Percentiles rank a stretch among this genome's conserved stretches.
Conservation (phyloP, 164 flowering plant genomes). For the Warburgia ugandensis region DNA sequence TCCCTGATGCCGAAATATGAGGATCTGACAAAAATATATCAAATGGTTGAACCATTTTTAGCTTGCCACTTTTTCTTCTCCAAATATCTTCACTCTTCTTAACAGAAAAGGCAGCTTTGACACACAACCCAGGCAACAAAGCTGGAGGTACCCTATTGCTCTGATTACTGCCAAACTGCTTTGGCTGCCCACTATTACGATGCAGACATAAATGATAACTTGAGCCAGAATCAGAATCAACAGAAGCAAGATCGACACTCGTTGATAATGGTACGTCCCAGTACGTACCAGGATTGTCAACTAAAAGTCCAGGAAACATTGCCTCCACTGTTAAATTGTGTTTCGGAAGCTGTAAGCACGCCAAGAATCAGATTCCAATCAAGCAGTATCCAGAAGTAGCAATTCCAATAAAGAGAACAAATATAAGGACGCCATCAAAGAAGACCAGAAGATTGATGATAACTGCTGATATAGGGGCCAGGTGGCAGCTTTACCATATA, state of each 20-base stretch:
- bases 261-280: slow-evolving; percentile 80
- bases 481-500: too few relatives aligned
- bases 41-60: slow-evolving; percentile 71
- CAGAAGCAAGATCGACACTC: slow-evolving; percentile 64
- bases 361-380: slow-evolving; percentile 7
- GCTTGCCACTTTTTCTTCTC: slow-evolving; percentile 57
- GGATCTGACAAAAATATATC: slow-evolving; percentile 74
- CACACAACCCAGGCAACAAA: slow-evolving; percentile 53
- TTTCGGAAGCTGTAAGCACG: slow-evolving; percentile 54
- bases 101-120: slow-evolving; percentile 51
- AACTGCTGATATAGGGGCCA: too few relatives aligned
- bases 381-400: slow-evolving; percentile 4
- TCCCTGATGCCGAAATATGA: slow-evolving; percentile 57
- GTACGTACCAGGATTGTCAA: slow-evolving; percentile 54
- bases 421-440: neutral
- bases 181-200: slow-evolving; percentile 46
- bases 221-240: slow-evolving; percentile 52
- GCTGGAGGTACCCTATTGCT: slow-evolving; percentile 28
- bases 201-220: slow-evolving; percentile 61
- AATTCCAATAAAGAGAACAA: neutral
- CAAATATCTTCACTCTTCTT: slow-evolving; percentile 61
- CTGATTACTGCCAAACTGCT: slow-evolving; percentile 29
- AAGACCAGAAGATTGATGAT: too few relatives aligned
- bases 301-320: slow-evolving; percentile 65
- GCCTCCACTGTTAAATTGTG: slow-evolving; percentile 68